Conservation (phyloP, 495 filamentous ascomycete species). For the Aspergillus baeticus region DNA sequence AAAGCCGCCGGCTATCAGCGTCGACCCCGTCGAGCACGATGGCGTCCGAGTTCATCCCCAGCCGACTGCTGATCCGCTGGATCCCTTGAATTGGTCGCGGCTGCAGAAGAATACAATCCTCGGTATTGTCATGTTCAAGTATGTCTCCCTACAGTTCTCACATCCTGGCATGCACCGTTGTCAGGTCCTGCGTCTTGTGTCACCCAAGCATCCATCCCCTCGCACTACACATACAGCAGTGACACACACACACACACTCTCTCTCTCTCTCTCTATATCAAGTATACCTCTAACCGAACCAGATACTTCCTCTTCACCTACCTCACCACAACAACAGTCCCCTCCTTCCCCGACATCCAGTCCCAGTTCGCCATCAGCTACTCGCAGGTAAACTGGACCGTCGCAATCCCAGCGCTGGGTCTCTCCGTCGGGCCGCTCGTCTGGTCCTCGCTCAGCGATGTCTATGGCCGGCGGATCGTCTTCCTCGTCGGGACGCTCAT, state of each 20-base stretch:
- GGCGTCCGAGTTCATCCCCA: conserved; percentile 46
- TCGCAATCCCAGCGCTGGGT: conserved; percentile 60
- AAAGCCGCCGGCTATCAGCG: neutral
- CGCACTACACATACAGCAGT: too few species aligned
- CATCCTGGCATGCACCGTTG: neutral
- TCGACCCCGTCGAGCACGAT: conserved; percentile 23
- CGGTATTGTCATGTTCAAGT: conserved; percentile 59
- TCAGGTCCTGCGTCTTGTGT: neutral
- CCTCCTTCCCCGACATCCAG: conserved; percentile 55
- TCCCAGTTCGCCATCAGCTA: conserved; percentile 47
- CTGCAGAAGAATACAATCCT: conserved; percentile 52
- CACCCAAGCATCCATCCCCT: too few species aligned
- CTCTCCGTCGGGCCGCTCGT: conserved; percentile 57
- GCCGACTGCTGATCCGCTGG: conserved; percentile 52
- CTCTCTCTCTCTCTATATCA: neutral
- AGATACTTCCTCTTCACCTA: conserved; percentile 67
- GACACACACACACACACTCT: too few species aligned
- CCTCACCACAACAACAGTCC: conserved; percentile 61
- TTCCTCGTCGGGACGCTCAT: conserved; percentile 55
- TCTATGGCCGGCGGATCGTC: conserved; percentile 55
- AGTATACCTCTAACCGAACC: neutral
- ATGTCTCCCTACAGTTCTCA: conserved; percentile 12
- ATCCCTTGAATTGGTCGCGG: conserved; percentile 58
- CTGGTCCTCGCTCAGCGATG: conserved; percentile 58
- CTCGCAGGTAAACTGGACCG: conserved; percentile 61